Base-by-base conservation (phyloP, 2,329 filamentous ascomycete genomes). In the Ceratocystis eucalypticola region DNA sequence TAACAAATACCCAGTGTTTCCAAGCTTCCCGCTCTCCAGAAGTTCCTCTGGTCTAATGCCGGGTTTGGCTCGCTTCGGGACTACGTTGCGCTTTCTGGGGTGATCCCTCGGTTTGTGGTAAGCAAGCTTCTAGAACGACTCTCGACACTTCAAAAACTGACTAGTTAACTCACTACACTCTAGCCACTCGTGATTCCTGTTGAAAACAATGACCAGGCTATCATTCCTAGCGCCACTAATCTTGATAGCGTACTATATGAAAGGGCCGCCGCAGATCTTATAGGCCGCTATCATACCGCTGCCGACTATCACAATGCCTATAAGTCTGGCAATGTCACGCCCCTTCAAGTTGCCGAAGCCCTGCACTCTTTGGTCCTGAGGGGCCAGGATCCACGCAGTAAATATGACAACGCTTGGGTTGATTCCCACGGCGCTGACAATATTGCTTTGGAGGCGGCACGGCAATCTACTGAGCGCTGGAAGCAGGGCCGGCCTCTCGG, bases 241-340 rank as follows among this genome's bases (percentile, higher is more conserved):
- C 74, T 82, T 45, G 77, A 76, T 2, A 70, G 76, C 0, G 75
- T 78, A 45, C 75, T 81, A 2, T 73, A 75, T 61, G 72, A 74
- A 59, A 74, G 75, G 10, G 76, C 77, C 62, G 75, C 80, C 6
- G 72, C 75, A 17, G 73, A 76, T 57, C 72, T 77, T 12, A 70
- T 74, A 4, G 78, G 77, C 17, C 80, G 82, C 57, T 90, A 88
- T 76, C 84, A 86, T 73, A 88, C 88, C 2, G 82, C 85, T 28
- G 80, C 82, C 12, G 90, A 96, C 76, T 96, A 91, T 73, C 86
- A 91, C 73, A 81, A 83, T 64, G 82, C 88, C 50, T 96, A 92
- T 77, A 81, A 80, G 69, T 83, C 83, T 4, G 88, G 89, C 63
- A 77, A 81, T 68, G 73, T 87, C 67, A 94, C 89, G 0, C 91